Base-by-base conservation (phyloP, 371 early-diverging fungal species). In the Mucor indicus region DNA sequence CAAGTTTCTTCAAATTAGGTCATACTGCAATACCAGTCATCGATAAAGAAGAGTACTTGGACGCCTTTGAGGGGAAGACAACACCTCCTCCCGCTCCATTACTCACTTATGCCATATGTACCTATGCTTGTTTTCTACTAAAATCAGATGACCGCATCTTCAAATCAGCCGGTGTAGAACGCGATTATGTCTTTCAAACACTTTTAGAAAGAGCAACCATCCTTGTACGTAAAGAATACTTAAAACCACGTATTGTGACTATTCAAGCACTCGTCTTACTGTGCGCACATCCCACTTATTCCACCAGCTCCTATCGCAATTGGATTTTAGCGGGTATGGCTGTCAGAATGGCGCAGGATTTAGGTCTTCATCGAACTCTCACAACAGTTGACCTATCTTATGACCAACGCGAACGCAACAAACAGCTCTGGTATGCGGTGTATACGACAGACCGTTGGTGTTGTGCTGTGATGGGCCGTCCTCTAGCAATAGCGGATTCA, bases 271-370 rank as follows among this genome's bases (percentile, higher is more conserved):
- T 75, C n/a, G 43, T 67, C 3, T 31, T 75, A n/a, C 43, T 75
- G 15, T 66, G 60, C 30, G 54, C 52, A 10, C 67, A 67, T 40
- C 75, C 75, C 2, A 62, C 62, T 11, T 66, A 57, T 24, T 59
- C 69, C 5, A 55, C 55, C 13, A 60, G 50, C 11, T 55, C 62
- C 0, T 62, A 71, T 33, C 59, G 62, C 19, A 69, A 62, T 35
- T 75, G 75, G 75, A 64, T 75, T 22, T 39, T 58, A 15, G 67
- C 67, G 13, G 75, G 75, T 12, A 71, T 71, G 75, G 75, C 72
- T 4, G 64, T 75, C 5, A 54, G 75, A 43, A 70, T 75, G 75
- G 71, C 67, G 4, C 71, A 71, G 41, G 71, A 71, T 12, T 36
- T 71, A 15, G 67, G 71, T 19, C 45, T 67, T 10, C 71, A 71